phyloP scores from a whole-genome alignment of 148 eudicot genomes.

The Silene conica region DNA sequence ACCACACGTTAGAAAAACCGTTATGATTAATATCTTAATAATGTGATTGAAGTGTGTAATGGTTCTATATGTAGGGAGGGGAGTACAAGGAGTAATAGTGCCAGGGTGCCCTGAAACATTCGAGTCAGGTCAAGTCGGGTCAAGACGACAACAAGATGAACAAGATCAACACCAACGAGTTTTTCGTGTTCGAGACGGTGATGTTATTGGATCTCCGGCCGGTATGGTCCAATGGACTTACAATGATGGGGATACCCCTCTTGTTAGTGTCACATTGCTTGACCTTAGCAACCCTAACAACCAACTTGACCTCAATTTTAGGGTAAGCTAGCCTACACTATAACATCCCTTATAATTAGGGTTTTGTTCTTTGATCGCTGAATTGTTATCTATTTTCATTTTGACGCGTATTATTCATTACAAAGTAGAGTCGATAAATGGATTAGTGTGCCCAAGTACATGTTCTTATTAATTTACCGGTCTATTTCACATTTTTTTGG shows the following conservation, averaged over 20 bases:
- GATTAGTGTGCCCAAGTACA: too few species aligned
- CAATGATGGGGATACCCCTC: slow-evolving; percentile 41
- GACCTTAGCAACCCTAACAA: slow-evolving; percentile 38
- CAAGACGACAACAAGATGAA: not conserved
- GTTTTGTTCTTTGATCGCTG: too few species aligned
- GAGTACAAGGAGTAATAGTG: slow-evolving; percentile 45
- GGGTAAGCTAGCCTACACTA: too few species aligned
- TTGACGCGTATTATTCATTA: too few species aligned
- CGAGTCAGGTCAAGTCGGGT: slow-evolving; percentile 17
- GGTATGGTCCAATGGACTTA: slow-evolving; percentile 47
- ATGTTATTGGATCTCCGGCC: slow-evolving; percentile 42
- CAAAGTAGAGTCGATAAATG: too few species aligned
- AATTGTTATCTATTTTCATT: too few species aligned
- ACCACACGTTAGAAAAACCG: too few species aligned
- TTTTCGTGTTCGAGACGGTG: slow-evolving; percentile 39
- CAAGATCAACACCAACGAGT: slow-evolving; percentile 47
- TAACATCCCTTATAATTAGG: too few species aligned
- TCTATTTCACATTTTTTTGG: too few species aligned
- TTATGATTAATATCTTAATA: too few species aligned
- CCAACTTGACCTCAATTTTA: slow-evolving; percentile 48
- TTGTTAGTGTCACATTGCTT: slow-evolving; percentile 34
- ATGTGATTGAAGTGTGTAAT: too few species aligned
- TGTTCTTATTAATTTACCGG: too few species aligned
- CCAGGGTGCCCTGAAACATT: slow-evolving; percentile 59
- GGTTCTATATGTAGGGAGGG: slow-evolving; percentile 28